These are phyloP conservation scores for Golubevia sp. DNA, from an alignment of 1,284 basidiomycete genomes.

Conservation along the genomic window DNA sequence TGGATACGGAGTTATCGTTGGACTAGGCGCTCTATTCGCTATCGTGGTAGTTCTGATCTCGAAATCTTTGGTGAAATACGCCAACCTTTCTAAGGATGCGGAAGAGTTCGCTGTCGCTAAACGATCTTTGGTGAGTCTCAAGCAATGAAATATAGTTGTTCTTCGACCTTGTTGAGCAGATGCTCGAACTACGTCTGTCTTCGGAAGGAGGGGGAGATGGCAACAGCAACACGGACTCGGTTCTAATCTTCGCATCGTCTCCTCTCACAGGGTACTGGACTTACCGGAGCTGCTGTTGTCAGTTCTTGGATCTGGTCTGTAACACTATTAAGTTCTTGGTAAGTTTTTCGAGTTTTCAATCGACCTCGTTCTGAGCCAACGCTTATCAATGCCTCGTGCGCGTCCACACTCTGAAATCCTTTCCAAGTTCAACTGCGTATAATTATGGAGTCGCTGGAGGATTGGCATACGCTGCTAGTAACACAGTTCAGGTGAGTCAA, in stretches of 20 bases:
- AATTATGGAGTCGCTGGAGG: conserved; percentile 43
- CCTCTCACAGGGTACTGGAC: conserved; percentile 8
- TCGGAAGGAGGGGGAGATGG: background rate
- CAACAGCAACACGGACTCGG: no score
- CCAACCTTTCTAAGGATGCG: background rate
- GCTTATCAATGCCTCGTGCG: no score
- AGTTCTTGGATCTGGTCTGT: conserved; percentile 48
- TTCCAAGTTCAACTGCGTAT: conserved; percentile 42
- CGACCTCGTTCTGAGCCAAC: no score
- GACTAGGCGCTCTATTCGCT: conserved; percentile 51
- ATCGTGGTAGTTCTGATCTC: conserved; percentile 28
- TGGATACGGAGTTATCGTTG: conserved; percentile 57
- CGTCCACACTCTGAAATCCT: no score
- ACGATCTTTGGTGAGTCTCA: conserved; percentile 10
- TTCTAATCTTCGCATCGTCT: conserved; percentile 44
- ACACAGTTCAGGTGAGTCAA: no score
- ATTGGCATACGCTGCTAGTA: background rate
- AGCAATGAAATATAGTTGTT: background rate
- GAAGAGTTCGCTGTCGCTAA: conserved; percentile 24
- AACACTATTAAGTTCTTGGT: conserved; percentile 25
- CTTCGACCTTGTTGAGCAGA: background rate
- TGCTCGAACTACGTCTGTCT: no score
- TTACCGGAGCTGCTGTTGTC: conserved; percentile 5
- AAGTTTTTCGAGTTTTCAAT: no score
- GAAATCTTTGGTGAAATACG: conserved; percentile 15